Conservation (phyloP, 345 rosid species). For the Gossypium anomalum region DNA sequence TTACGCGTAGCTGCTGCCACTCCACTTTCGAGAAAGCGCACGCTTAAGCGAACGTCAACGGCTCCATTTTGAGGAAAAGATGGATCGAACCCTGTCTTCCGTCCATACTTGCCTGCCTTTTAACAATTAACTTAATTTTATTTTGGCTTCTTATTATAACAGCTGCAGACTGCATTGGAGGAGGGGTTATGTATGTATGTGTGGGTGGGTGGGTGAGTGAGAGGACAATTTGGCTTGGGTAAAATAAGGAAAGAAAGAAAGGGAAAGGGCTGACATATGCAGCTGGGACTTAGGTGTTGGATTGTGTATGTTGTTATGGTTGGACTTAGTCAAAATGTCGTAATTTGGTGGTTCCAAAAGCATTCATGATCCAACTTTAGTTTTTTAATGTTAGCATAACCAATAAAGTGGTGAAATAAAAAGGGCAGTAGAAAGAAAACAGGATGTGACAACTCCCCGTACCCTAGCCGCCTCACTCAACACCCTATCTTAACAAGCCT, state of each 20-base stretch:
- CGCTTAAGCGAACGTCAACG: slow-evolving; percentile 49
- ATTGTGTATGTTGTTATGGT: neutral
- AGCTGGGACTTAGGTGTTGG: slow-evolving; percentile 14
- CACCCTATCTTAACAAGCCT: neutral
- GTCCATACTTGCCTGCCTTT: neutral
- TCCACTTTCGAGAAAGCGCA: slow-evolving; percentile 39
- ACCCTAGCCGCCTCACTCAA: neutral
- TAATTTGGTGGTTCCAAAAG: neutral
- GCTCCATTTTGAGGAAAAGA: slow-evolving; percentile 66
- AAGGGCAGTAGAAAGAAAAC: neutral
- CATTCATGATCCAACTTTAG: neutral
- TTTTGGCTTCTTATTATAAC: neutral
- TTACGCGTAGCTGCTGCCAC: slow-evolving; percentile 34
- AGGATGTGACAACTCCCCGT: neutral
- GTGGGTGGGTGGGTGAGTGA: neutral
- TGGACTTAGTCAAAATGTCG: neutral
- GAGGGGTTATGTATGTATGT: too few relatives aligned
- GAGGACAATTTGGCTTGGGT: neutral
- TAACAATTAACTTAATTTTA: neutral
- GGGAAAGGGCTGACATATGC: slow-evolving; percentile 19
- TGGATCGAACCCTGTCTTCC: neutral
- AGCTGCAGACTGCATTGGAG: too few relatives aligned
- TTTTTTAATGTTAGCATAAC: neutral
- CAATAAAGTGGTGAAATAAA: neutral
- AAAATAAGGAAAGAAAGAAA: neutral